These are phyloP conservation scores for Phialophora tarda DNA, from an alignment of 2,329 filamentous ascomycete genomes.

Conservation along the genomic window DNA sequence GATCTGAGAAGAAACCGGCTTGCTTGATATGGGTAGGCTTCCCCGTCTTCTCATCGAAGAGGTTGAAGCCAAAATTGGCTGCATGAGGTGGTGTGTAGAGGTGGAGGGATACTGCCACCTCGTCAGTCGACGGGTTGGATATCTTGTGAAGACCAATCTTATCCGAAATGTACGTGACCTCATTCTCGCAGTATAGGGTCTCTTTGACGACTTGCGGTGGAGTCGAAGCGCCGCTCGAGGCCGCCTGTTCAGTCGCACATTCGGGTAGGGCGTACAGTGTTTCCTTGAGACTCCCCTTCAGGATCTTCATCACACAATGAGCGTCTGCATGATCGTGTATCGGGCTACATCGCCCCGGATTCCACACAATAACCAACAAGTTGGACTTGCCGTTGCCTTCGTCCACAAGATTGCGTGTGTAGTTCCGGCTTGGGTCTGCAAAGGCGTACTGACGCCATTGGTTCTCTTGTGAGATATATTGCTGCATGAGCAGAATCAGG, in stretches of 20 bases:
- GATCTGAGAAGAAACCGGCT: constrained; percentile 72
- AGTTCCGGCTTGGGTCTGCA: constrained; percentile 70
- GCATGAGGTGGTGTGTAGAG: constrained; percentile 90
- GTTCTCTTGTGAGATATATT: constrained; percentile 69
- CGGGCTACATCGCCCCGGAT: constrained; percentile 77
- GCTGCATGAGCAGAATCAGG: constrained; percentile 73
- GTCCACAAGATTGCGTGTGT: constrained; percentile 88
- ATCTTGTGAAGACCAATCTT: constrained; percentile 83
- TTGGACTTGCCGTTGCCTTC: constrained; percentile 85
- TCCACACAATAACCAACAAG: constrained; percentile 70
- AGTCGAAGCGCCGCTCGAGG: constrained; percentile 53
- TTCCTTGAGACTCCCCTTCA: constrained; percentile 79
- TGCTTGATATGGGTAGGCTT: constrained; percentile 73
- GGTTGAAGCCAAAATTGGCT: constrained; percentile 77
- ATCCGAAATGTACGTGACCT: constrained; percentile 91
- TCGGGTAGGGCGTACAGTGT: constrained; percentile 77
- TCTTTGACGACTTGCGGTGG: constrained; percentile 70
- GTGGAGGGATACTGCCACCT: constrained; percentile 82
- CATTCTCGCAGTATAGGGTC: constrained; percentile 70
- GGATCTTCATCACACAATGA: constrained; percentile 89
- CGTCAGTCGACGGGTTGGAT: constrained; percentile 69
- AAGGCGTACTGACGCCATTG: constrained; percentile 80
- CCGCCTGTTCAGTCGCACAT: constrained; percentile 35
- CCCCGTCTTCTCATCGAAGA: constrained; percentile 79
- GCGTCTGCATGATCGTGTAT: constrained; percentile 90